Percentiles rank a stretch among this genome's conserved stretches.
These are phyloP conservation scores for Thelonectria blattea DNA, from an alignment of 2,329 filamentous ascomycete genomes.

Conservation along the genomic window DNA sequence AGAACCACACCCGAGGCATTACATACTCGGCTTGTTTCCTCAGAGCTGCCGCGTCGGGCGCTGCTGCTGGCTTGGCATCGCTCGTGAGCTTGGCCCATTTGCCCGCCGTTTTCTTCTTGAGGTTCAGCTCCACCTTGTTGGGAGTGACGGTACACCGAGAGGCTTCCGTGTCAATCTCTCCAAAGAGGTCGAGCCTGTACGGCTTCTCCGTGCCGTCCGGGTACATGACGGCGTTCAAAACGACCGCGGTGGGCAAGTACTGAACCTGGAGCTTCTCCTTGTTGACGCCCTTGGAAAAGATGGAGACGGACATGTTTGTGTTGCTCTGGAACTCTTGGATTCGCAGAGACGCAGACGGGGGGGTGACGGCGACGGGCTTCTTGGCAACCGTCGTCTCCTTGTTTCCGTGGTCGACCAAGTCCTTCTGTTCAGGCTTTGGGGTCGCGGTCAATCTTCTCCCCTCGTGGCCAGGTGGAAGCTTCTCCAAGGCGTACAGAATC, in stretches of 20 bases:
- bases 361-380: slow-evolving; percentile 9
- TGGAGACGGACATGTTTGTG: slow-evolving; percentile 45
- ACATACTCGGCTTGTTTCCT: slow-evolving; percentile 34
- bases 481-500: slow-evolving; percentile 52
- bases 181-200: slow-evolving; percentile 70
- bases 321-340: slow-evolving; percentile 48
- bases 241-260: slow-evolving; percentile 38
- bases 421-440: slow-evolving; percentile 41
- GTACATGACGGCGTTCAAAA: slow-evolving; percentile 41
- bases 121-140: slow-evolving; percentile 79
- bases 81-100: slow-evolving; percentile 65
- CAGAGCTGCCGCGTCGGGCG: not conserved
- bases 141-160: slow-evolving; percentile 71
- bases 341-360: slow-evolving; percentile 30
- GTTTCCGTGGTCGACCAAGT: slow-evolving; percentile 30
- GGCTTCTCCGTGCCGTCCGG: slow-evolving; percentile 63
- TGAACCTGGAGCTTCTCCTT: slow-evolving; percentile 49
- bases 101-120: slow-evolving; percentile 70
- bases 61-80: slow-evolving; percentile 22
- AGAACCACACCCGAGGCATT: fast-evolving
- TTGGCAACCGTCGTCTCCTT: slow-evolving; percentile 10
- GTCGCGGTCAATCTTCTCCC: slow-evolving; percentile 53
- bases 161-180: slow-evolving; percentile 63
- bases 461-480: slow-evolving; percentile 51
- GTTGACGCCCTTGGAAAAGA: slow-evolving; percentile 52